Conservation (phyloP, 176 grass and related monocot genomes). For the Ensete glaucum region DNA sequence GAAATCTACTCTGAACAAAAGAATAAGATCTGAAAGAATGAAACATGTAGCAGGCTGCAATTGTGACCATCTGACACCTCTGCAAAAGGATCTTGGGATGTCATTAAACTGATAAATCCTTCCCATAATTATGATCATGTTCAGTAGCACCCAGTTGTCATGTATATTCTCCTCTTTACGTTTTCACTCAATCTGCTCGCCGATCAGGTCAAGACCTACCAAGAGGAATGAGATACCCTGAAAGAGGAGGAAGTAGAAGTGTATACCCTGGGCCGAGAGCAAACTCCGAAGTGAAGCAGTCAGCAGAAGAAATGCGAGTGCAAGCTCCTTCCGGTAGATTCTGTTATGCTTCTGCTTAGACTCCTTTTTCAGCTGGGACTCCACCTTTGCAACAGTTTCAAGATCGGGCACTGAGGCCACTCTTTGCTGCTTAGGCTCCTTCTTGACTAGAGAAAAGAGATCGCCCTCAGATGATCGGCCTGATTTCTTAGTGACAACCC, state of each 20-base stretch:
- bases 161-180: not conserved
- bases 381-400: not conserved
- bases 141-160: not conserved
- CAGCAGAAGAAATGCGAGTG: slow-evolving; percentile 8
- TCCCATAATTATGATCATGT: not conserved
- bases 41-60: not conserved
- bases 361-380: not conserved
- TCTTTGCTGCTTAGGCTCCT: not conserved
- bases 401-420: not conserved
- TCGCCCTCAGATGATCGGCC: slow-evolving; percentile 11
- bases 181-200: slow-evolving; percentile 3
- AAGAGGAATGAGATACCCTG: slow-evolving; percentile 13
- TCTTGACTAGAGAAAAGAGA: not conserved
- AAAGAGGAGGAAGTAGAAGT: slow-evolving; percentile 14
- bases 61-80: not conserved
- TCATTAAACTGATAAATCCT: not conserved
- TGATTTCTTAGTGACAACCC: slow-evolving; percentile 16
- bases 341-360: slow-evolving; percentile 3
- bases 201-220: slow-evolving; percentile 8
- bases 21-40: slow-evolving; percentile 6
- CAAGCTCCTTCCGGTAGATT: slow-evolving; percentile 9
- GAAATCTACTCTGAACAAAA: not conserved
- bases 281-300: slow-evolving; percentile 7
- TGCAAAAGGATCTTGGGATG: not conserved
- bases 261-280: slow-evolving; percentile 12